These are phyloP conservation scores for Chrysosporium queenslandicum DNA, from an alignment of 2,329 filamentous ascomycete genomes.

Conservation along the genomic window DNA sequence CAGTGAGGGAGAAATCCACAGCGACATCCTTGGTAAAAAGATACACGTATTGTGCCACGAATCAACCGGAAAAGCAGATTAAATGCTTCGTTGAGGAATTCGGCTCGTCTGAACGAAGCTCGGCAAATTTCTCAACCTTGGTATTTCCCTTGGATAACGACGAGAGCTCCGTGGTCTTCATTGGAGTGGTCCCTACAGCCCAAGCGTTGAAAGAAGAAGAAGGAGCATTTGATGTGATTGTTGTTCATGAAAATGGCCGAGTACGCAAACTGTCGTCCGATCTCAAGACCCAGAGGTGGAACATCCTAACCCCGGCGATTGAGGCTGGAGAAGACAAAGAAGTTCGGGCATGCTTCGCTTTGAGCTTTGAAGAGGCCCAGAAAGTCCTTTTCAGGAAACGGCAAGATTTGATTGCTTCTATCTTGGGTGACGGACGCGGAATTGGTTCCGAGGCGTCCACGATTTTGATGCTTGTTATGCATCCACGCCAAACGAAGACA, in stretches of 20 bases:
- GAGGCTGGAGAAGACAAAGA: slow-evolving; percentile 23
- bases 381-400: slow-evolving; percentile 33
- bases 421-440: slow-evolving; percentile 25
- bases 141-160: slow-evolving; percentile 32
- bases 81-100: slow-evolving; percentile 46
- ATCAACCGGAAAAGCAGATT: slow-evolving; percentile 42
- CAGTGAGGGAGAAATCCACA: slow-evolving; percentile 44
- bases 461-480: slow-evolving; percentile 33
- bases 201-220: slow-evolving; percentile 21
- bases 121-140: slow-evolving; percentile 31
- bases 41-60: slow-evolving; percentile 48
- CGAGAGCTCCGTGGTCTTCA: slow-evolving; percentile 30
- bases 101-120: slow-evolving; percentile 24
- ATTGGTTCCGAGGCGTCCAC: slow-evolving; percentile 26
- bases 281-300: slow-evolving; percentile 34
- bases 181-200: slow-evolving; percentile 30
- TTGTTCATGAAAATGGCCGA: slow-evolving; percentile 37
- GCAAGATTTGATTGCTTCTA: slow-evolving; percentile 33
- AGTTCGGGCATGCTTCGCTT: slow-evolving; percentile 30
- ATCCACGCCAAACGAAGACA: slow-evolving; percentile 24
- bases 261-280: slow-evolving; percentile 34
- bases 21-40: slow-evolving; percentile 39
- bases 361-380: slow-evolving; percentile 35
- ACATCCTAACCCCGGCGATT: slow-evolving; percentile 27
- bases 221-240: slow-evolving; percentile 33